Conservation (phyloP, 139 green algal species). For the Tetradesmus lagerheimii region DNA sequence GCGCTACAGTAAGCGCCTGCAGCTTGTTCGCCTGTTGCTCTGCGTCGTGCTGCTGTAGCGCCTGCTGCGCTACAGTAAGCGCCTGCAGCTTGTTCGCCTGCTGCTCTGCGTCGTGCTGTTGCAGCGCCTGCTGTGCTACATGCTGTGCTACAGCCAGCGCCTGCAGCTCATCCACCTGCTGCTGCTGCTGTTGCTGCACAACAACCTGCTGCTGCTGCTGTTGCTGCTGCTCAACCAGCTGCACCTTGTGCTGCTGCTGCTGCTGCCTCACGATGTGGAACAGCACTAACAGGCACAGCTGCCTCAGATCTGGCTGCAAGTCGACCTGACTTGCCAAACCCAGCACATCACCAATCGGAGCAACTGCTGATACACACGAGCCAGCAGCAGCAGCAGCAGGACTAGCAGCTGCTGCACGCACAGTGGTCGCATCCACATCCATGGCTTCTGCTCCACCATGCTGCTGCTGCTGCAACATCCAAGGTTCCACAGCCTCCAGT, state of each 20-base stretch:
- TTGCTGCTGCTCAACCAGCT: neutral
- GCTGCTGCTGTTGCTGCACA: neutral
- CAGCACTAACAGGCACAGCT: slow-evolving; percentile 2
- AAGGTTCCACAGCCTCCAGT: neutral
- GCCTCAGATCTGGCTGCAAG: neutral
- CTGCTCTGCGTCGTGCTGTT: too few species aligned
- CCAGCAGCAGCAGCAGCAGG: neutral
- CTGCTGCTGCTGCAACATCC: slow-evolving; percentile 32
- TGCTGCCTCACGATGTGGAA: neutral
- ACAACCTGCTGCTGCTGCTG: neutral
- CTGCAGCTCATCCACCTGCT: neutral
- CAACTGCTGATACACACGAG: neutral
- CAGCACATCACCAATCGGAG: neutral
- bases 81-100: too few species aligned
- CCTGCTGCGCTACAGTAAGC: too few species aligned
- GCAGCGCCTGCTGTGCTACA: neutral
- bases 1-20: too few species aligned
- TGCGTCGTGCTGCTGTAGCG: too few species aligned
- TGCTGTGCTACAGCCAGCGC: neutral
- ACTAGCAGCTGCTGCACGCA: neutral
- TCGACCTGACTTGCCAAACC: neutral
- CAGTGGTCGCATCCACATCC: neutral
- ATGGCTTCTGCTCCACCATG: neutral
- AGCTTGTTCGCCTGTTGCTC: too few species aligned
- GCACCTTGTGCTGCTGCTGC: neutral